phyloP scores from a whole-genome alignment of 2,329 filamentous ascomycete species.

The Lachnellula suecica region DNA sequence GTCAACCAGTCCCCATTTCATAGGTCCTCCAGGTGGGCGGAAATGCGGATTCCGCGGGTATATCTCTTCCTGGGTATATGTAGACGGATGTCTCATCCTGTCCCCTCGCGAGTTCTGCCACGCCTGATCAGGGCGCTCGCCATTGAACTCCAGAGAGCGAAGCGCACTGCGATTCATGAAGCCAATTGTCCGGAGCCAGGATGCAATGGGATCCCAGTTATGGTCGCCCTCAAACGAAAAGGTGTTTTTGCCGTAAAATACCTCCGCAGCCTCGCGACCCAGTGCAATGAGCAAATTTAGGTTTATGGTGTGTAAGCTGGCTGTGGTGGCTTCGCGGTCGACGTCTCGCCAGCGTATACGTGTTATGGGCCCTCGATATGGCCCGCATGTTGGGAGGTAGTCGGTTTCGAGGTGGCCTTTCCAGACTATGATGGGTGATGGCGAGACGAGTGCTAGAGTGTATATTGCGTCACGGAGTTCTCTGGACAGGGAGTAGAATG shows the following conservation, averaged over 20 bases:
- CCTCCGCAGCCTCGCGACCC: slow-evolving; percentile 1
- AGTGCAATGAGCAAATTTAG: slow-evolving; percentile 6
- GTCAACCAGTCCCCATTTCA: neutral
- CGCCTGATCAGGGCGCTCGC: neutral
- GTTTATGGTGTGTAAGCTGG: slow-evolving; percentile 2
- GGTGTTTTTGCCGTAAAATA: slow-evolving; percentile 9
- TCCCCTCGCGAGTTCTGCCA: slow-evolving; percentile 1
- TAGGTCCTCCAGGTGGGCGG: neutral
- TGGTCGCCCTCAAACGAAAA: slow-evolving; percentile 9
- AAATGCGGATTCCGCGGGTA: slow-evolving; percentile 4
- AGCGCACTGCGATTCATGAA: slow-evolving; percentile 1
- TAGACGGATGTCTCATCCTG: neutral
- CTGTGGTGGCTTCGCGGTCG: slow-evolving; percentile 1
- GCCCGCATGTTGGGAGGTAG: neutral
- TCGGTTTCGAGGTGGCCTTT: neutral
- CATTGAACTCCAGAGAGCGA: slow-evolving; percentile 2
- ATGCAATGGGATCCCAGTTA: slow-evolving; percentile 7
- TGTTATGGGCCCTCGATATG: neutral
- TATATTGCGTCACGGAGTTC: slow-evolving; percentile 10
- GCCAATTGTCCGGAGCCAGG: slow-evolving; percentile 8
- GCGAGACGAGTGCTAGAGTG: neutral
- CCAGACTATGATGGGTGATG: slow-evolving; percentile 5
- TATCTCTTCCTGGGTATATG: neutral
- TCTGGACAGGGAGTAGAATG: slow-evolving; percentile 5
- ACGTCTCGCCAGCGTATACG: slow-evolving; percentile 1